Evolutionary conservation across 495 filamentous ascomycete genomes (phyloP).

Genomic region (Extremus antarcticus): DNA sequence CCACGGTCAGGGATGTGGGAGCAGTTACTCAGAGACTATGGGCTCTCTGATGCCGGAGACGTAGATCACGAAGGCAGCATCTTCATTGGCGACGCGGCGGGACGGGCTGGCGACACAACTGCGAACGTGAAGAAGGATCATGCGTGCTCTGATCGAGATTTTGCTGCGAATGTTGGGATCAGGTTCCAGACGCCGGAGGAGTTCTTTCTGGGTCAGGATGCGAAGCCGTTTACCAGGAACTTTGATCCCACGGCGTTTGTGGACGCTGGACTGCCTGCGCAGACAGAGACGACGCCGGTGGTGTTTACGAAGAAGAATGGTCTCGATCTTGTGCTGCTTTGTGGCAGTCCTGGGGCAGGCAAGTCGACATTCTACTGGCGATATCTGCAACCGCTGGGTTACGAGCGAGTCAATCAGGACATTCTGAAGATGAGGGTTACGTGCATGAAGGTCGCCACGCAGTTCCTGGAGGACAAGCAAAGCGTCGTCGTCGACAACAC

Average conservation of each 20-base stretch:
- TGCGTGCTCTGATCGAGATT: constrained; percentile 66
- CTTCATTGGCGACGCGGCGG: constrained; percentile 87
- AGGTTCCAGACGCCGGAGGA: constrained; percentile 80
- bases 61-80: constrained; percentile 59
- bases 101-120: constrained; percentile 31
- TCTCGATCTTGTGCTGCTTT: constrained; percentile 71
- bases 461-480: constrained; percentile 49
- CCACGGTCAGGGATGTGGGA: constrained; percentile 84
- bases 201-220: constrained; percentile 61
- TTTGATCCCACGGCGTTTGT: constrained; percentile 57
- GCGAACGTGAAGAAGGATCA: constrained; percentile 44
- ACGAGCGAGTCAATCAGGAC: constrained; percentile 85
- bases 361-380: constrained; percentile 87
- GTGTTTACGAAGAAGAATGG: constrained; percentile 52
- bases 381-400: constrained; percentile 65
- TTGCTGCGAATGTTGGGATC: constrained; percentile 73
- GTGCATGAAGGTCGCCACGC: constrained; percentile 67
- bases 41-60: constrained; percentile 47
- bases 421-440: constrained; percentile 72
- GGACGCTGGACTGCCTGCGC: constrained; percentile 16
- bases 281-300: constrained; percentile 23
- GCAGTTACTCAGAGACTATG: constrained; percentile 64
- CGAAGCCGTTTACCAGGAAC: constrained; percentile 49
- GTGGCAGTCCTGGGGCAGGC: constrained; percentile 77
- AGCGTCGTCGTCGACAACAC: constrained; percentile 84